These are phyloP conservation scores for Aspergillus affinis DNA, from an alignment of 495 filamentous ascomycete genomes.

Conservation along the genomic window DNA sequence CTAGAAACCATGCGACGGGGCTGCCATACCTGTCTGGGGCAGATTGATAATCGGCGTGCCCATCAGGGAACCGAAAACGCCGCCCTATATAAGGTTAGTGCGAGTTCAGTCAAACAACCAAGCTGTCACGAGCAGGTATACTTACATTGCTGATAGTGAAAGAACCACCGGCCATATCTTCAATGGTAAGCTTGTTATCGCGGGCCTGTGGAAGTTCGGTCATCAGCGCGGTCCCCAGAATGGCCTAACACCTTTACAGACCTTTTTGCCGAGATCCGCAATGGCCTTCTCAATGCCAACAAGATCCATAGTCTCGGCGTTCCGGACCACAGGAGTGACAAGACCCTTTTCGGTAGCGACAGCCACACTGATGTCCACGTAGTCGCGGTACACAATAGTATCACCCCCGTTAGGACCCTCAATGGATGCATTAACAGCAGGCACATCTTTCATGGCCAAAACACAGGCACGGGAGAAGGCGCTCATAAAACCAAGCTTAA, in stretches of 20 bases:
- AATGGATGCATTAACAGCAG: conserved; percentile 96
- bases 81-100: conserved; percentile 49
- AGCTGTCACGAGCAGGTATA: background rate
- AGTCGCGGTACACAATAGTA: conserved; percentile 96
- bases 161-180: conserved; percentile 98
- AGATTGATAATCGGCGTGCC: conserved; percentile 99
- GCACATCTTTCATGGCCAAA: conserved; percentile 90
- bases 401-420: conserved; percentile 94
- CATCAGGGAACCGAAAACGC: conserved; percentile 81
- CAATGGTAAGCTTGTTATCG: conserved; percentile 95
- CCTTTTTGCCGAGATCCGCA: conserved; percentile 94
- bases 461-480: conserved; percentile 92
- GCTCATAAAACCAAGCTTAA: conserved; percentile 98
- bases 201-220: conserved; percentile 59
- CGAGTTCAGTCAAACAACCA: background rate
- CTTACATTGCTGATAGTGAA: conserved; percentile 96
- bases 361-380: conserved; percentile 96
- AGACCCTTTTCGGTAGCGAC: conserved; percentile 98
- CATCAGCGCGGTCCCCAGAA: background rate
- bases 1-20: background rate
- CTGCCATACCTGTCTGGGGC: conserved; percentile 71
- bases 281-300: conserved; percentile 89
- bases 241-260: conserved; percentile 22
- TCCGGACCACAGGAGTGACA: conserved; percentile 94
- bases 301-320: conserved; percentile 83